Evolutionary conservation across 2,329 filamentous ascomycete genomes (phyloP), one percentile per base, ranked within the genome.

Genomic region (Aspergillus sp.): DNA sequence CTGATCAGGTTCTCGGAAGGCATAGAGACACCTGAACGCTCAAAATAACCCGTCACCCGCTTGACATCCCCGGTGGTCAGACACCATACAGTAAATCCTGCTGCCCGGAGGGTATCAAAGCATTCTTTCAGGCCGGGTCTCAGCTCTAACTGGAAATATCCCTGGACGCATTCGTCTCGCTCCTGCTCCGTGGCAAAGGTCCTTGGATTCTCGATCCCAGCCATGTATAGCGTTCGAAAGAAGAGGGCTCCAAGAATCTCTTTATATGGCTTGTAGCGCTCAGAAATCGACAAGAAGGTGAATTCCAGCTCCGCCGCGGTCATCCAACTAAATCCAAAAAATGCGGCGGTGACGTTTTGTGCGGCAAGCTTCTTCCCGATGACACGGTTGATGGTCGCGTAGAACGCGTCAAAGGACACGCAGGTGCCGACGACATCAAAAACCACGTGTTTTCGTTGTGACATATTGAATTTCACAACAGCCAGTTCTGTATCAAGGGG

Each of bases 31-130:
- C 76, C 77, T 0, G 67, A 76, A 1, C 69, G 65, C n/a, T 68
- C 59, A 54, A 84, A 82, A 55, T 83, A 84, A 0, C 78, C 79
- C 7, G 68, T 60, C 3, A 83, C 80, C 5, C 80, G 67, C 45
- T 71, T 64, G 2, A 70, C 61, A 59, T 83, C 80, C 1, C 77
- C 81, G 0, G 78, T 77, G 0, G 80, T 82, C 22, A 83, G 69
- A 30, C 72, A 76, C 79, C 80, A 83, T 4, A 82, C 73, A 0
- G 75, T 78, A 54, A 81, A 82, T 0, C 79, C 77, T 0, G 65
- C 69, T 0, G 67, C 68, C 3, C 76, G 65, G 40, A 83, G 62
- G 20, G 19, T 67, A 72, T 14, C 67, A 59, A 36, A 74, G 69
- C 17, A 64, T 62, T 0, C 65, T 63, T 0, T 72, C 74, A 0